These are phyloP conservation scores for Talaromyces proteolyticus DNA, from an alignment of 495 filamentous ascomycete species.

Conservation along the genomic window DNA sequence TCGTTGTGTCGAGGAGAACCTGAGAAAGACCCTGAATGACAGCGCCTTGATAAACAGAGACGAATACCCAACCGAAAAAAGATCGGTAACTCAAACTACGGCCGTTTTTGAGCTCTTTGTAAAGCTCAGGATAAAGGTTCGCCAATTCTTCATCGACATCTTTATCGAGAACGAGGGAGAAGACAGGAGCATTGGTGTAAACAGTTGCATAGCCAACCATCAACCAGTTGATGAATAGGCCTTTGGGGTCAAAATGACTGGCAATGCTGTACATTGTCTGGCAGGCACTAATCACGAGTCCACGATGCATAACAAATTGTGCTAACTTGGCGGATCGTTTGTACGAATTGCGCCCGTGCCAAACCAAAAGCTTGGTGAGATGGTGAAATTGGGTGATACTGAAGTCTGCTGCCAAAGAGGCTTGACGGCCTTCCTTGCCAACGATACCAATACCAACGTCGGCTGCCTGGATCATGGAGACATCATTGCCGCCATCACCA, in stretches of 20 bases:
- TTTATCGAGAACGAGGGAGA: conserved; percentile 91
- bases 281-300: conserved; percentile 88
- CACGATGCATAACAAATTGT: conserved; percentile 97
- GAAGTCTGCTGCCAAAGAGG: conserved; percentile 92
- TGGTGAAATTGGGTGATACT: conserved; percentile 92
- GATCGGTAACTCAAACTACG: conserved; percentile 82
- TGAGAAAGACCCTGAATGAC: conserved; percentile 92
- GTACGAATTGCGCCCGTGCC: conserved; percentile 97
- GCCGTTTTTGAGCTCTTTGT: conserved; percentile 87
- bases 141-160: conserved; percentile 92
- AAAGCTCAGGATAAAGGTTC: conserved; percentile 94
- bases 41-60: conserved; percentile 90
- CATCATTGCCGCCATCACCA: conserved; percentile 96
- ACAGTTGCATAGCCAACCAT: conserved; percentile 95
- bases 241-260: conserved; percentile 83
- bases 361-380: conserved; percentile 93
- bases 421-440: conserved; percentile 95
- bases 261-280: conserved; percentile 98
- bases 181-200: conserved; percentile 91
- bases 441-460: conserved; percentile 98
- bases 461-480: conserved; percentile 98
- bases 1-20: conserved; percentile 69
- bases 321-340: conserved; percentile 93
- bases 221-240: conserved; percentile 94
- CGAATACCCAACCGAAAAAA: conserved; percentile 95